Conservation (phyloP, 129 eudicot genomes). For the Tagetes erecta region DNA sequence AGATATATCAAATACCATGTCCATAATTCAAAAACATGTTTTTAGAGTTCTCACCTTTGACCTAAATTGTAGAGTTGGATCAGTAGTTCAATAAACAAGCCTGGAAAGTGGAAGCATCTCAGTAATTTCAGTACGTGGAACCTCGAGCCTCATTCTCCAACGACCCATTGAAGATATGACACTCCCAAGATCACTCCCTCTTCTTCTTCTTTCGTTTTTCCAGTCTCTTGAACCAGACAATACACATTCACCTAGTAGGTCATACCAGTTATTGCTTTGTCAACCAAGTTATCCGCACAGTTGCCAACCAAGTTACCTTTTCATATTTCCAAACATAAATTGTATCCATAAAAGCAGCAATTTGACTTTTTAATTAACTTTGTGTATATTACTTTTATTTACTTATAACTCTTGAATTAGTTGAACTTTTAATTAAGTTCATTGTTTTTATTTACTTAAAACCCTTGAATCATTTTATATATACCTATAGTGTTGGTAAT, state of each 20-base stretch:
- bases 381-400: not conserved
- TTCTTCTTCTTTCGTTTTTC: constrained; percentile 57
- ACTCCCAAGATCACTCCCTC: constrained; percentile 87
- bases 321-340: not conserved
- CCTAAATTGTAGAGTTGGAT: constrained; percentile 94
- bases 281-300: constrained; percentile 76
- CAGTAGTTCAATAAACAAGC: constrained; percentile 94
- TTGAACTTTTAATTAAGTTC: too few relatives aligned
- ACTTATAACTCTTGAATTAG: not conserved
- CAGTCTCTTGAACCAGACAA: constrained; percentile 93
- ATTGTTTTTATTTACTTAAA: too few relatives aligned
- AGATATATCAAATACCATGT: too few relatives aligned
- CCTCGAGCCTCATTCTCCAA: constrained; percentile 99
- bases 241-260: constrained; percentile 96
- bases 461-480: not conserved
- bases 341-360: not conserved
- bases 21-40: too few relatives aligned
- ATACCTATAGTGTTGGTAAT: not conserved
- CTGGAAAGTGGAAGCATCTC: constrained; percentile 99
- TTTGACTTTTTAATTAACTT: not conserved
- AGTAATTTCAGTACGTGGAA: constrained; percentile 95
- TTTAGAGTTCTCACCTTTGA: constrained; percentile 61
- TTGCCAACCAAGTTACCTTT: constrained; percentile 7
- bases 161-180: constrained; percentile 98
- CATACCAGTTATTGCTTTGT: constrained; percentile 89